phyloP scores from a whole-genome alignment of 441 rosid species.

The Rhodomyrtus psidioides region DNA sequence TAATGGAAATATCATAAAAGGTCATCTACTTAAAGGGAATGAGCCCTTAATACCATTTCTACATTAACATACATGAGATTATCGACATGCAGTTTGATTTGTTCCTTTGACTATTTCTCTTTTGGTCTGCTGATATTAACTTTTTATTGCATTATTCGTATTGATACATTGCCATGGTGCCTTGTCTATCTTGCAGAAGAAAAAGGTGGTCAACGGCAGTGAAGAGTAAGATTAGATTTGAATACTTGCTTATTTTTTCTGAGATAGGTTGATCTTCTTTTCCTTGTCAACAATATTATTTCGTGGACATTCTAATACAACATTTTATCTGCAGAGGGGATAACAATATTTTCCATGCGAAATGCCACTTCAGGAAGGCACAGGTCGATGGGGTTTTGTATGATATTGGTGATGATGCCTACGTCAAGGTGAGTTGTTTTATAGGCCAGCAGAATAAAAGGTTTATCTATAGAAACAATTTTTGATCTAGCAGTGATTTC shows the following conservation, averaged over 20 bases:
- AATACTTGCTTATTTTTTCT: neutral
- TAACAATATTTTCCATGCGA: constrained; percentile 28
- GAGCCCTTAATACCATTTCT: neutral
- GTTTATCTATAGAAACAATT: neutral
- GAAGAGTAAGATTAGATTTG: neutral
- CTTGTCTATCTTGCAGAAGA: neutral
- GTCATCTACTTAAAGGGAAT: neutral
- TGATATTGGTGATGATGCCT: constrained; percentile 47
- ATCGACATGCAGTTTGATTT: neutral
- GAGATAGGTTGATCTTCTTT: neutral
- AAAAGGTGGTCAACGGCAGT: neutral
- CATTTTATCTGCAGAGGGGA: neutral
- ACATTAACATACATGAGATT: neutral
- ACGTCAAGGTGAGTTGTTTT: constrained; percentile 35
- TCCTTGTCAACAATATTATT: neutral
- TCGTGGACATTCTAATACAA: neutral
- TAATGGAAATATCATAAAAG: neutral
- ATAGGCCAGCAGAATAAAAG: neutral
- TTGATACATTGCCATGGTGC: neutral
- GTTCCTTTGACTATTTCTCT: neutral
- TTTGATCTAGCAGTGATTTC: neutral
- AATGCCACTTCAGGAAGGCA: constrained; percentile 29
- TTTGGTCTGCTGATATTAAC: neutral
- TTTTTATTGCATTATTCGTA: neutral
- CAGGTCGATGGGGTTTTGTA: constrained; percentile 26